Evolutionary conservation across 768 basidiomycete species (phyloP).

Genomic region (Heimioporus sp.): DNA sequence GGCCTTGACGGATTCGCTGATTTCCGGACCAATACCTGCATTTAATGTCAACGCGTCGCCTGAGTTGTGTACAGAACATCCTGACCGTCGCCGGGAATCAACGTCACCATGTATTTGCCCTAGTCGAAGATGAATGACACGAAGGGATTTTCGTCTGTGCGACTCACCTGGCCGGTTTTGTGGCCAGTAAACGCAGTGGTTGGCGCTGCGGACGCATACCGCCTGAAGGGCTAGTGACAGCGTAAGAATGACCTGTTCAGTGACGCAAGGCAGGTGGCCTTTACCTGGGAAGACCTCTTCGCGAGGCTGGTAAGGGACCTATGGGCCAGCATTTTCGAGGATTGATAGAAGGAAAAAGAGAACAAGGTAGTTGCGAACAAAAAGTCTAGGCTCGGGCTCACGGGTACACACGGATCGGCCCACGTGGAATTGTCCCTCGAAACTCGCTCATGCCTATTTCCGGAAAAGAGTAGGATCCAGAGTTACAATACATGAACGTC

Average conservation of each 20-base stretch:
- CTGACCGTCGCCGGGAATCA: constrained; percentile 94
- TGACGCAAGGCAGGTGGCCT: constrained; percentile 10
- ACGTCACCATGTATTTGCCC: constrained; percentile 96
- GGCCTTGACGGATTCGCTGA: constrained; percentile 91
- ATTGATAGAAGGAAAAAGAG: constrained; percentile 14
- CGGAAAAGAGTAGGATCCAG: constrained; percentile 1
- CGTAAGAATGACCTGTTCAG: constrained; percentile 9
- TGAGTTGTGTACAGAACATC: constrained; percentile 5
- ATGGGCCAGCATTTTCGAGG: constrained; percentile 52
- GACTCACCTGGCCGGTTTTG: constrained; percentile 81
- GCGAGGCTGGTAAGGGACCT: constrained; percentile 56
- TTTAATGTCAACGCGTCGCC: constrained; percentile 14
- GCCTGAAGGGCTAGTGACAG: constrained; percentile 47
- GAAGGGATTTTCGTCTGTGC: not conserved
- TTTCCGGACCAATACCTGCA: constrained; percentile 97
- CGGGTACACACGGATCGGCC: constrained; percentile 24
- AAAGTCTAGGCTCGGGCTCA: constrained; percentile 6
- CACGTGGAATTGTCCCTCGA: constrained; percentile 15
- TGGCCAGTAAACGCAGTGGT: constrained; percentile 89
- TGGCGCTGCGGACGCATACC: constrained; percentile 69
- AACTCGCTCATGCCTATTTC: constrained; percentile 1
- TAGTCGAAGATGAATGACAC: constrained; percentile 30
- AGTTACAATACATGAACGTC: constrained; percentile 8
- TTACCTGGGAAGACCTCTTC: constrained; percentile 50
- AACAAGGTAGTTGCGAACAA: constrained; percentile 8